Conservation (phyloP, 83 land plant species). For the Picea engelmannii region DNA sequence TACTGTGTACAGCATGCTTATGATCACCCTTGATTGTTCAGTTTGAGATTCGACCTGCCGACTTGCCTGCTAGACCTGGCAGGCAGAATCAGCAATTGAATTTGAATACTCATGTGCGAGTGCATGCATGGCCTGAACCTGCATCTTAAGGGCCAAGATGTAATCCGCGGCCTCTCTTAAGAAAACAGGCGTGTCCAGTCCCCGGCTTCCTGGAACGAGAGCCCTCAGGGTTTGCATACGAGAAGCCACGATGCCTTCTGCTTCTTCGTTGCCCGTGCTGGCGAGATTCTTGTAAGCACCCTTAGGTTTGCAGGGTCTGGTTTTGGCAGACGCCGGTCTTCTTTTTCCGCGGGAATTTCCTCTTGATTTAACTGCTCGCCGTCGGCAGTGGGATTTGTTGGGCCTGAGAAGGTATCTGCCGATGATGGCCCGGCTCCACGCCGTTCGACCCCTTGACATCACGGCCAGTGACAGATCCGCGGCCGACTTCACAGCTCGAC, state of each 20-base stretch:
- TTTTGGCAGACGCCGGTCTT: neutral
- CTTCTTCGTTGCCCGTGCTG: slow-evolving; percentile 16
- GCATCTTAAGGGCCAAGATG: too few species aligned
- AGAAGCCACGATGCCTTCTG: slow-evolving; percentile 9
- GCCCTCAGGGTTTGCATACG: slow-evolving; percentile 26
- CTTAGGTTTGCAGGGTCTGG: neutral
- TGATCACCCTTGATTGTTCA: too few species aligned
- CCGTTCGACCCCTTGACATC: slow-evolving; percentile 29
- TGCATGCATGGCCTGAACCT: too few species aligned
- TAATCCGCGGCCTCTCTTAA: slow-evolving; percentile 47
- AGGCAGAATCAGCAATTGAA: too few species aligned
- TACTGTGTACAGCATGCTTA: too few species aligned
- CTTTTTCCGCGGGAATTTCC: neutral
- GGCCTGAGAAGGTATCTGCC: slow-evolving; percentile 1
- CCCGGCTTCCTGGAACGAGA: slow-evolving; percentile 49
- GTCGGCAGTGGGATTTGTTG: slow-evolving; percentile 13
- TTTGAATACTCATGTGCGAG: too few species aligned
- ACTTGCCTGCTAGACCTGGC: too few species aligned
- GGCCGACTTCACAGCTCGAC: slow-evolving; percentile 27
- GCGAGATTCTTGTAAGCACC: neutral
- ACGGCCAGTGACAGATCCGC: slow-evolving; percentile 29
- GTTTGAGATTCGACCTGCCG: too few species aligned
- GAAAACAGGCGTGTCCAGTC: slow-evolving; percentile 24
- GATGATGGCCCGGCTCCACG: slow-evolving; percentile 66
- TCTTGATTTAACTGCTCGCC: neutral